Evolutionary conservation across 2,329 filamentous ascomycete species (phyloP), one percentile per base, ranked within the genome.

Genomic region (Zarea fungicola): DNA sequence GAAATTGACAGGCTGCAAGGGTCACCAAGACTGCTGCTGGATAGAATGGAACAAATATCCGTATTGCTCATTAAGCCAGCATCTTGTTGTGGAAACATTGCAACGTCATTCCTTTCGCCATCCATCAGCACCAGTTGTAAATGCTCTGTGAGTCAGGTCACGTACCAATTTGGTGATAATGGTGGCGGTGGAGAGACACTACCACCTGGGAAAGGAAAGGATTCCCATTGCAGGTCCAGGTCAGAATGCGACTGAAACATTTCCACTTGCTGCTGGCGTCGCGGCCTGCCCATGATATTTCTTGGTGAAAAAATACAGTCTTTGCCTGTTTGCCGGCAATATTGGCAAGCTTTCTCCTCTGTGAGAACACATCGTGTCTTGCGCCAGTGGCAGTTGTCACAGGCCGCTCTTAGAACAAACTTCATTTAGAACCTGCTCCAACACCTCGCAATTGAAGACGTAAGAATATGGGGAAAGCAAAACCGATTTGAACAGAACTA

Each of bases 331-430:
- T 40, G 36, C 11, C 14, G 36, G 22, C 36, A 40, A 21, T 40
- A 10, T 16, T 40, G 36, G 22, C 36, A 40, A n/a, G 14, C 13
- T 14, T 26, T 25, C 7, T 11, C 36, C 5, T 6, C 9, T 25
- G 14, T 14, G 6, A 21, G 16, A 8, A 26, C 26, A 13, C 36
- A 40, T 19, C 36, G 36, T 21, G 36, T 40, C 36, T 40, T 40
- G 22, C 36, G 36, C 21, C 36, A 23, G 36, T 40, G 36, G 36
- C 36, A 40, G 36, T 26, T 40, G 36, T 40, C 36, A 23, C 36
- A 40, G 4, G 36, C 36, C 6, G 36, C 18, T 40, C 36, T 19
- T 6, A 40, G 26, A 40, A 40, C 36, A 40, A 23, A 26, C 6
- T 25, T 40, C 36, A 40, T 40, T n/a, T n/a, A n/a, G n/a, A n/a